Conservation (phyloP, 2,329 filamentous ascomycete species). For the Apiospora phragmitis region DNA sequence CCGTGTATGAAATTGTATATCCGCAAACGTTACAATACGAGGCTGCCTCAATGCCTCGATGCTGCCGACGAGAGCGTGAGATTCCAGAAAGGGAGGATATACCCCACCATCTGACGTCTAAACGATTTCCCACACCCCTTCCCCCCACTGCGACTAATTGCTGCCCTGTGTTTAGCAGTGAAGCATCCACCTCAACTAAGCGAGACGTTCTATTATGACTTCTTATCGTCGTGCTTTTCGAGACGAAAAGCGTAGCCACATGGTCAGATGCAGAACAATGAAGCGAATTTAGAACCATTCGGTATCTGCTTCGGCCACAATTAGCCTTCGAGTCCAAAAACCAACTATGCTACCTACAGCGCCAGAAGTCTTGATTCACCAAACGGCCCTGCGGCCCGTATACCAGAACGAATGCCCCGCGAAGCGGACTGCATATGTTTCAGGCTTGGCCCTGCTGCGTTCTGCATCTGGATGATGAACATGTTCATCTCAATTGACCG, state of each 20-base stretch:
- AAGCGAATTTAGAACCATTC: too few species aligned
- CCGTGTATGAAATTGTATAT: neutral
- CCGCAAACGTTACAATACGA: neutral
- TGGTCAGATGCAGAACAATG: neutral
- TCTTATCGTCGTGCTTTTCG: neutral
- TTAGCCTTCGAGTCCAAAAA: neutral
- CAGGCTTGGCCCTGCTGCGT: neutral
- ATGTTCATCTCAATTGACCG: neutral
- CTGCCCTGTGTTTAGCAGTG: neutral
- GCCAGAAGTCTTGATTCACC: too few species aligned
- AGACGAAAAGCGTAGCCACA: neutral
- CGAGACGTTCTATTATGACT: neutral
- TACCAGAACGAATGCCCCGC: too few species aligned
- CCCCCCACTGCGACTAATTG: neutral
- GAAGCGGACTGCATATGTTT: neutral
- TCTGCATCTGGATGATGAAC: neutral
- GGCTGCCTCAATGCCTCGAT: neutral
- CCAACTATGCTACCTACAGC: neutral
- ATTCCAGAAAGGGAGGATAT: neutral
- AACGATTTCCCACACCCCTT: neutral
- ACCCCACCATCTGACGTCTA: neutral
- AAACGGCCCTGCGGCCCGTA: too few species aligned
- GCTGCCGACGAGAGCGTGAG: neutral
- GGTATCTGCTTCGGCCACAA: neutral
- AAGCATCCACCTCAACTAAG: neutral